phyloP scores from a whole-genome alignment of 352 stramenopile species.

The Saprolegnia diclina region DNA sequence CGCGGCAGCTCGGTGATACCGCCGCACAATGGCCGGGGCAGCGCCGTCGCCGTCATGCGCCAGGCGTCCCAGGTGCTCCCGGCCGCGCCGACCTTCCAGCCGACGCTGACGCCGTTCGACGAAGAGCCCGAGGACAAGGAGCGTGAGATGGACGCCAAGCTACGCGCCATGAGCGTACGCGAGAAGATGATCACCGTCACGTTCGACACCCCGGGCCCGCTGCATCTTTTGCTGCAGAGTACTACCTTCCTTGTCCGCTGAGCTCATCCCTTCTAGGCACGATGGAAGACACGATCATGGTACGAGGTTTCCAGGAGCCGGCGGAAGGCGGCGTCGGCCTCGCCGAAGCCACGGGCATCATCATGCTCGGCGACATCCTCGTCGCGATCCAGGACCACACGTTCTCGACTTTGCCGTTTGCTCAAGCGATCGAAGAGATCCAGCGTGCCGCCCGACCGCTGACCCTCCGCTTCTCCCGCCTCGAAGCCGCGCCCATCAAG shows the following conservation, averaged over 20 bases:
- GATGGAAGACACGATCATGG: conserved; percentile 85
- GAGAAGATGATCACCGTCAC: conserved; percentile 86
- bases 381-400: conserved; percentile 84
- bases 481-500: conserved; percentile 43
- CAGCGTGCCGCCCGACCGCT: conserved; percentile 56
- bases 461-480: conserved; percentile 75
- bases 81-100: conserved; percentile 58
- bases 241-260: neutral
- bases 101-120: conserved; percentile 68
- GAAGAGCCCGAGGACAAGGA: conserved; percentile 48
- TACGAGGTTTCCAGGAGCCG: conserved; percentile 62
- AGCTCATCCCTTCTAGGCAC: conserved; percentile 35
- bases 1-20: conserved; percentile 78
- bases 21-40: conserved; percentile 61
- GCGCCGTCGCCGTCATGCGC: conserved; percentile 33
- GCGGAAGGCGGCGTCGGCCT: conserved; percentile 30
- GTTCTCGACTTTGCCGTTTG: conserved; percentile 74
- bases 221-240: conserved; percentile 66
- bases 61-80: conserved; percentile 21
- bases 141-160: conserved; percentile 64
- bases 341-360: conserved; percentile 46
- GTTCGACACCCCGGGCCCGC: conserved; percentile 66
- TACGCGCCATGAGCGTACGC: conserved; percentile 16
- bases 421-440: conserved; percentile 72
- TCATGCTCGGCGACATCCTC: conserved; percentile 75